Base-by-base conservation (phyloP, 2,329 filamentous ascomycete species). In the Aspergillus sp. region DNA sequence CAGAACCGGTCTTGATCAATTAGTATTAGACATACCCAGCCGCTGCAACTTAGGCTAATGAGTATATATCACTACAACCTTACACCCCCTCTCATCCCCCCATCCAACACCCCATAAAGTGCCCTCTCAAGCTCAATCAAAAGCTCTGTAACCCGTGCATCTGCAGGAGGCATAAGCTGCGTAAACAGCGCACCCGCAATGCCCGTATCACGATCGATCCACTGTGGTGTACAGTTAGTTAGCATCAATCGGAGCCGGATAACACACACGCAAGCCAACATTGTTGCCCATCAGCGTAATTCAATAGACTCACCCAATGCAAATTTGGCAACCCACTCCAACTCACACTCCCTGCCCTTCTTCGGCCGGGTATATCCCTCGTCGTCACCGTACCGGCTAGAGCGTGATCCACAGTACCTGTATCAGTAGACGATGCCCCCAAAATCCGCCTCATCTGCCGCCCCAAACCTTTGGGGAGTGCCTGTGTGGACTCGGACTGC, bases 251-350 rank as follows among this genome's bases (percentile, higher is more conserved):
- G 19, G 35, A 15, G 14, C 15, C 11, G 14, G 44, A n/a, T 31
- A 6, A 19, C 33, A 21, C 7, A 19, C 14, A 49, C 11, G n/a
- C 2, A 12, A 39, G 25, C 27, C 9, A 31, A 31, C 27, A 31
- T 31, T 2, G 27, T 3, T 31, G 9, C 27, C 27, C 9, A 31
- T 9, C 9, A 31, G 27, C 27, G 9, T 31, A 31, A 31, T 11
- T 31, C 27, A 31, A 15, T 6, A n/a, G 8, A 52, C 49, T 21
- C 9, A 52, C 39, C 40, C 40, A 52, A n/a, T 44, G 39, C 6
- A 21, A 11, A 44, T 52, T 52, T 3, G 50, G 50, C 25, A 52
- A 35, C n/a, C 50, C 50, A 35, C 25, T 23, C 50, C 50, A 52
- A 23, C 27, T 35, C 6, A 35, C 40, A 12, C 19, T 52, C 3